Evolutionary conservation across 1,139 yeast species (phyloP).

Genomic region (Debaryomyces robertsiae): DNA sequence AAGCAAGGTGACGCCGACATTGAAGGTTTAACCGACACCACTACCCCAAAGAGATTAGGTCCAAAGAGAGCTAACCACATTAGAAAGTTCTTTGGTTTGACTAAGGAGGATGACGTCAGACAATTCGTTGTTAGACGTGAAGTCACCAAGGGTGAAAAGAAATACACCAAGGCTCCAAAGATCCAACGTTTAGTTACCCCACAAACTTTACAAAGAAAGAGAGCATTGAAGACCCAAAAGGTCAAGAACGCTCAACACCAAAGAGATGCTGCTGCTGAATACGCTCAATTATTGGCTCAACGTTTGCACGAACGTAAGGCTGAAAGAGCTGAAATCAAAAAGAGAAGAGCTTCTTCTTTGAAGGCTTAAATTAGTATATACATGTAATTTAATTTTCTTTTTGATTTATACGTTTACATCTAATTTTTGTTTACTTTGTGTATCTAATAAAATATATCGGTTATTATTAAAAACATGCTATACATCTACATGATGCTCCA

Average conservation of each 20-base stretch:
- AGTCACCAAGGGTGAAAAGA: constrained; percentile 96
- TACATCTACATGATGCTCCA: background rate
- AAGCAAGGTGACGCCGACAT: constrained; percentile 97
- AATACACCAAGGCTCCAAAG: constrained; percentile 99
- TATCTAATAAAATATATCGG: constrained; percentile 24
- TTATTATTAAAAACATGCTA: constrained; percentile 5
- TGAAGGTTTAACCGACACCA: constrained; percentile 92
- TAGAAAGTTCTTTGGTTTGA: constrained; percentile 98
- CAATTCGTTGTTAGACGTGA: constrained; percentile 98
- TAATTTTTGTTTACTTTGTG: constrained; percentile 23
- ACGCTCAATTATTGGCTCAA: constrained; percentile 97
- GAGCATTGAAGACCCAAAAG: constrained; percentile 93
- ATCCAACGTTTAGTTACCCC: constrained; percentile 99
- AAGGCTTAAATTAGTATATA: constrained; percentile 57
- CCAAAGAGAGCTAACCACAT: constrained; percentile 99
- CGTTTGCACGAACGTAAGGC: constrained; percentile 98
- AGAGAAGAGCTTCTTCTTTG: constrained; percentile 99
- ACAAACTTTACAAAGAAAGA: constrained; percentile 98
- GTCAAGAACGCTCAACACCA: constrained; percentile 96
- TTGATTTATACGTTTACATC: constrained; percentile 14
- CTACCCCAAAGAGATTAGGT: constrained; percentile 98
- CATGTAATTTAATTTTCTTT: constrained; percentile 13
- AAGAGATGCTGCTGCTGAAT: constrained; percentile 99
- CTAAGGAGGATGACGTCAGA: constrained; percentile 95
- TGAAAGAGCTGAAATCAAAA: constrained; percentile 95